phyloP scores from a whole-genome alignment of 495 filamentous ascomycete genomes.

The Hypoxylon lienhwacheense region DNA sequence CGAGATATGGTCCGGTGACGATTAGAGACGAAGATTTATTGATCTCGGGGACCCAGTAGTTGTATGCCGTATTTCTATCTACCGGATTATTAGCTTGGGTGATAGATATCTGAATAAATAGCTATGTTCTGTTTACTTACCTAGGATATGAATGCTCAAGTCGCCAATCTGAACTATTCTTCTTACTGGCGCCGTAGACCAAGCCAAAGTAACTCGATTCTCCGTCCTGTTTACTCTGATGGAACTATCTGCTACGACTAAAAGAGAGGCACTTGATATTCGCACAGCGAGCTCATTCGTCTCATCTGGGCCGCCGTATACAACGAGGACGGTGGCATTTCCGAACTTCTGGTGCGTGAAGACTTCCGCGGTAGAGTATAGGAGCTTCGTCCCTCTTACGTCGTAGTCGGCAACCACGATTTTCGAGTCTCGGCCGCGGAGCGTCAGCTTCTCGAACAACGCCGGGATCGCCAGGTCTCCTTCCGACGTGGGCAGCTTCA shows the following conservation, averaged over 20 bases:
- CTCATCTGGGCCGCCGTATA: conserved; percentile 70
- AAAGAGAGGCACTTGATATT: conserved; percentile 46
- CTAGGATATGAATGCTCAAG: conserved; percentile 57
- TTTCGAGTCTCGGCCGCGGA: conserved; percentile 75
- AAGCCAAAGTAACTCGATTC: conserved; percentile 40
- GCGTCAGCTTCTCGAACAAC: conserved; percentile 61
- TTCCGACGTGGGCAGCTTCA: conserved; percentile 61
- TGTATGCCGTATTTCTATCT: conserved; percentile 69
- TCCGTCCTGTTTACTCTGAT: conserved; percentile 40
- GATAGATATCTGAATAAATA: background rate
- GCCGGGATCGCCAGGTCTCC: conserved; percentile 66
- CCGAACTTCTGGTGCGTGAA: conserved; percentile 58
- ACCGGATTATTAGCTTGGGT: background rate
- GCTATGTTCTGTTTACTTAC: conserved; percentile 2
- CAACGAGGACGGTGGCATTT: conserved; percentile 57
- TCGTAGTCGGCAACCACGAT: conserved; percentile 72
- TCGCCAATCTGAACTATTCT: conserved; percentile 54
- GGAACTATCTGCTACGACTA: conserved; percentile 51
- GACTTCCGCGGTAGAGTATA: conserved; percentile 77
- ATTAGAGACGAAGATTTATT: conserved; percentile 53
- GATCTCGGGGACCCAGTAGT: conserved; percentile 69
- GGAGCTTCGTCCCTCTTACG: conserved; percentile 61
- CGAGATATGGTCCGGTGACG: conserved; percentile 71
- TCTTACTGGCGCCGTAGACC: conserved; percentile 19
- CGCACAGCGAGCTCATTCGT: conserved; percentile 67